Base-by-base conservation (phyloP, 2,329 filamentous ascomycete genomes). In the Exophiala dermatitidis region DNA sequence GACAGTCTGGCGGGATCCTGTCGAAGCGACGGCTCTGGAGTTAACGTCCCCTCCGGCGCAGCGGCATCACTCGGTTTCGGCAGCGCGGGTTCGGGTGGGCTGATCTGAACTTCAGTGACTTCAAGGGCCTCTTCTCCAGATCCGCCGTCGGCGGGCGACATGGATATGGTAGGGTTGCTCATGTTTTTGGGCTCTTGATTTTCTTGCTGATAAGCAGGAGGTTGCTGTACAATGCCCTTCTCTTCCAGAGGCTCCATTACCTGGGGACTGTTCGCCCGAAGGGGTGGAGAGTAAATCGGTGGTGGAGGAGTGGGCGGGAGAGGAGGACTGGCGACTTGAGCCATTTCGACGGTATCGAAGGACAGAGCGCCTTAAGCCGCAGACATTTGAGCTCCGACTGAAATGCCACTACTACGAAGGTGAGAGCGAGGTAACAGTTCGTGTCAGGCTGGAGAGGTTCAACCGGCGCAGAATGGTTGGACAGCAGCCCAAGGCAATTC, bases 201-300 rank as follows among this genome's bases (percentile, higher is more conserved):
- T 5, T 28, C 28, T 26, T 41, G 12, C 38, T 28, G 38, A 41
- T 41, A 41, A 28, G 37, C 34, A 32, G 48, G 32, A 7, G 36
- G 28, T 47, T 50, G 29, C 34, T 28, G 47, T 46, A 36, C 47
- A 41, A 5, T 28, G 43, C 37, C 57, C 32, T 49, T 48, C 37
- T 59, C 57, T 54, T 52, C 45, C 46, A 42, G 28, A 10, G 57
- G 57, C 41, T 57, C 57, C 4, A 59, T 48, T 10, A 60, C 58
- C 30, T 44, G 52, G n/a, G 55, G 58, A 36, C 55, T 58, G 29
- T 56, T 48, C 37, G 49, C 48, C 48, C 56, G 68, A 64, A 50
- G 69, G 68, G 46, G 70, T 67, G 57, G 67, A 64, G 57, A 72
- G 59, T 74, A 73, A 56, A 71, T 71, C 30, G 71, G 69, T n/a